These are phyloP conservation scores for Puccinia triticina DNA, from an alignment of 1,284 basidiomycete species.

Conservation along the genomic window DNA sequence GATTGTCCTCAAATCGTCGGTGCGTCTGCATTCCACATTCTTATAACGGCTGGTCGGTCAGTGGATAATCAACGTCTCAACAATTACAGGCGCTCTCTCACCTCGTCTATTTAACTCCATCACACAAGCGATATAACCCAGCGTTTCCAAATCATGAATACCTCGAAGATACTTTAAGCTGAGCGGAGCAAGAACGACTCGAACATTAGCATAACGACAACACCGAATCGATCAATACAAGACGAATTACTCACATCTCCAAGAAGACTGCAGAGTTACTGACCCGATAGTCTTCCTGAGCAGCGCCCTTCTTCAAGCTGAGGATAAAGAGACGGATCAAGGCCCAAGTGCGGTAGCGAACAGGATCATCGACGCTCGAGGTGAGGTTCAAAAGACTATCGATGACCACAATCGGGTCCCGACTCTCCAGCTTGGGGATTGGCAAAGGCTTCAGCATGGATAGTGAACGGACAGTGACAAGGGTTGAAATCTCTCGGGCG, in stretches of 20 bases:
- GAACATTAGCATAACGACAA: neutral
- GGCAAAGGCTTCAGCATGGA: constrained; percentile 28
- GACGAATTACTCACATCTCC: constrained; percentile 14
- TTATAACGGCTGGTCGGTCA: neutral
- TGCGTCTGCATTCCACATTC: neutral
- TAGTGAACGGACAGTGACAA: constrained; percentile 23
- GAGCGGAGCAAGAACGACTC: neutral
- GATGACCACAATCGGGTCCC: constrained; percentile 27
- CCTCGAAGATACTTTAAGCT: constrained; percentile 41
- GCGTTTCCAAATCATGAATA: constrained; percentile 47
- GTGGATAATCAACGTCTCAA: neutral
- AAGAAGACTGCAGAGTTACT: constrained; percentile 18
- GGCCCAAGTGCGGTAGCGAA: constrained; percentile 37
- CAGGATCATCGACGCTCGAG: constrained; percentile 3
- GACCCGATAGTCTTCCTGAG: neutral
- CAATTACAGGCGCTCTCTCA: neutral
- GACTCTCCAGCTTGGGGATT: constrained; percentile 18
- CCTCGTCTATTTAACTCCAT: constrained; percentile 45
- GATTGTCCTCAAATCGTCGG: neutral
- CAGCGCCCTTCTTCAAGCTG: neutral
- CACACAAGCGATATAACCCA: constrained; percentile 48
- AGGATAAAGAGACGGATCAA: constrained; percentile 30
- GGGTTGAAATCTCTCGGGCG: constrained; percentile 31
- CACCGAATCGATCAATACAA: neutral
- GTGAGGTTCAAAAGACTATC: constrained; percentile 28